Percentiles rank a stretch among this genome's conserved stretches.
These are phyloP conservation scores for Sporisorium iseilematis-ciliati DNA, from an alignment of 1,284 basidiomycete species.

Conservation along the genomic window DNA sequence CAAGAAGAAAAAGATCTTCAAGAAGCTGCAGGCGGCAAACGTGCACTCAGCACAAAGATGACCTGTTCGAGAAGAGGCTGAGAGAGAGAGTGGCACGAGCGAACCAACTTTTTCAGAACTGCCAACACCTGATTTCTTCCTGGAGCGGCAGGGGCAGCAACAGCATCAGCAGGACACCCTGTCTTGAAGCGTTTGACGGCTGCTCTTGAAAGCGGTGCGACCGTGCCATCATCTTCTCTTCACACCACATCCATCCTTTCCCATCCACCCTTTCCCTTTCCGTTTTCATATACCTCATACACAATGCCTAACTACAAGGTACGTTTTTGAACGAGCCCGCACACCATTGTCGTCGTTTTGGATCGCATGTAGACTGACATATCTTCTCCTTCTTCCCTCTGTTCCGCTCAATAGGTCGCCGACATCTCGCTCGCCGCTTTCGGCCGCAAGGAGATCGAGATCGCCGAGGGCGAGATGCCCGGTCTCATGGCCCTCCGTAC, in stretches of 20 bases:
- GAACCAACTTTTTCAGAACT: slow-evolving; percentile 12
- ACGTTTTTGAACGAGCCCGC: not conserved
- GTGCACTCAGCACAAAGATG: slow-evolving; percentile 11
- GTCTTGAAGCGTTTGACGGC: not conserved
- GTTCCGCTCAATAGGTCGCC: slow-evolving; percentile 69
- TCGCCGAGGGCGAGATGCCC: slow-evolving; percentile 78
- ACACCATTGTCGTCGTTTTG: not conserved
- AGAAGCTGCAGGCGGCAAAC: slow-evolving; percentile 16
- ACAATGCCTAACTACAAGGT: slow-evolving; percentile 65
- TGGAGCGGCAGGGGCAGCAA: not conserved
- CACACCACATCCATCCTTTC: slow-evolving; percentile 24
- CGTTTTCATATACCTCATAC: slow-evolving; percentile 4
- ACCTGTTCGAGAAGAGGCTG: slow-evolving; percentile 10
- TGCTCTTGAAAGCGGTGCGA: not conserved
- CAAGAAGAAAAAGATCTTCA: slow-evolving; percentile 6
- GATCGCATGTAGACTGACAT: slow-evolving; percentile 4
- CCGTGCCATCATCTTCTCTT: slow-evolving; percentile 10
- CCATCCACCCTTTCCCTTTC: slow-evolving; percentile 10
- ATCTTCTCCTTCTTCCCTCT: not conserved
- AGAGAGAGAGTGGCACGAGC: not conserved
- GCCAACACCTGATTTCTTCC: slow-evolving; percentile 34
- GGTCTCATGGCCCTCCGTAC: slow-evolving; percentile 67
- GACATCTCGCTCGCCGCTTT: slow-evolving; percentile 96
- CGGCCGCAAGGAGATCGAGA: slow-evolving; percentile 97
- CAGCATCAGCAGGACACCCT: slow-evolving; percentile 1